Evolutionary conservation across 2,329 filamentous ascomycete genomes (phyloP).

Genomic region (Fusarium buxicola): DNA sequence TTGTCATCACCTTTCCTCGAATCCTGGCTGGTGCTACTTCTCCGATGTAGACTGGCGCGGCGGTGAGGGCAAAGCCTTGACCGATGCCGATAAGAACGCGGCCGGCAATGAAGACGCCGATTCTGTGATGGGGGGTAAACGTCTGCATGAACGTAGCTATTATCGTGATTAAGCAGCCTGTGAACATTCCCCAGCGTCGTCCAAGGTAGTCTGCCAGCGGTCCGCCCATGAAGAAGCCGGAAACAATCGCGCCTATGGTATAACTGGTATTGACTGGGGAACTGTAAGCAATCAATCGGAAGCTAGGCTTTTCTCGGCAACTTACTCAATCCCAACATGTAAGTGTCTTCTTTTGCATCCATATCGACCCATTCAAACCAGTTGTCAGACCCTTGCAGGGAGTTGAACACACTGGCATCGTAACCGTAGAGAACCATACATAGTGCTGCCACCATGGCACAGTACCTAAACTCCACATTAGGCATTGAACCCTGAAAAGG

Average conservation of each 20-base stretch:
- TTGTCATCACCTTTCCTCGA: slow-evolving; percentile 72
- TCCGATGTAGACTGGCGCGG: slow-evolving; percentile 76
- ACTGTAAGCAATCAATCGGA: neutral
- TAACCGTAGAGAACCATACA: slow-evolving; percentile 80
- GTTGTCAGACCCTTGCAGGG: slow-evolving; percentile 72
- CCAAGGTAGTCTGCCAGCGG: neutral
- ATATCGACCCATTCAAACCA: slow-evolving; percentile 71
- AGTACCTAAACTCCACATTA: neutral
- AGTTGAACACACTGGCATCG: slow-evolving; percentile 77
- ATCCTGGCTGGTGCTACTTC: slow-evolving; percentile 73
- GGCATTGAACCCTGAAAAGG: neutral
- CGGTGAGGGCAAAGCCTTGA: slow-evolving; percentile 74
- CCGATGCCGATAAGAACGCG: slow-evolving; percentile 75
- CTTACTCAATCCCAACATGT: slow-evolving; percentile 50
- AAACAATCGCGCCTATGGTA: slow-evolving; percentile 74
- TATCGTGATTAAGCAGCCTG: too few relatives aligned
- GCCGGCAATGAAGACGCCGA: slow-evolving; percentile 75
- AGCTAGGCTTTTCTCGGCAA: neutral
- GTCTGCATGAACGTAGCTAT: too few relatives aligned
- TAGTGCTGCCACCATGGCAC: slow-evolving; percentile 64
- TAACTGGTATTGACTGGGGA: slow-evolving; percentile 70
- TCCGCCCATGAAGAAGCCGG: slow-evolving; percentile 66
- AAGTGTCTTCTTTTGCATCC: slow-evolving; percentile 47
- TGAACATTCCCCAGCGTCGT: too few relatives aligned
- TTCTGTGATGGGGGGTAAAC: too few relatives aligned